phyloP scores from a whole-genome alignment of 805 yeast species.

The Jamesozyma jinghongensis region DNA sequence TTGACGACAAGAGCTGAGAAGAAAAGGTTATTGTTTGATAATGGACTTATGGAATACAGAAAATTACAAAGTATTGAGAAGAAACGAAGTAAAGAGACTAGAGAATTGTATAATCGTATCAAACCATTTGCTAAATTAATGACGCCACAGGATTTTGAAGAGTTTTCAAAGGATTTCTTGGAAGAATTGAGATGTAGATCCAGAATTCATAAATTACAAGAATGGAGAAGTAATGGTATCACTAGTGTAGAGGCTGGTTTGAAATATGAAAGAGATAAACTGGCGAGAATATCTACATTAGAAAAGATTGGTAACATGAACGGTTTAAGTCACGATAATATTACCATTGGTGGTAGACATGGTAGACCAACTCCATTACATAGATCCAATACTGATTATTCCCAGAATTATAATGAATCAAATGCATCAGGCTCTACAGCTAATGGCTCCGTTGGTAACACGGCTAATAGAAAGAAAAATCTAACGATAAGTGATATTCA shows the following conservation, averaged over 20 bases:
- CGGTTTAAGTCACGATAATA: conserved; percentile 14
- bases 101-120: conserved; percentile 64
- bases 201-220: conserved; percentile 82
- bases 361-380: conserved; percentile 23
- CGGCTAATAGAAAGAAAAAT: conserved; percentile 27
- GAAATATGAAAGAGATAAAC: conserved; percentile 82
- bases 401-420: conserved; percentile 21
- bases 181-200: conserved; percentile 71
- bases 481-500: conserved; percentile 56
- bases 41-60: conserved; percentile 75
- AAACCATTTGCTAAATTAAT: conserved; percentile 77
- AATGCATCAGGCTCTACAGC: conserved; percentile 18
- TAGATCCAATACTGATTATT: conserved; percentile 20
- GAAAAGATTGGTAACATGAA: conserved; percentile 39
- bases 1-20: conserved; percentile 88
- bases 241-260: conserved; percentile 74
- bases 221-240: conserved; percentile 86
- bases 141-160: conserved; percentile 72
- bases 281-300: conserved; percentile 51
- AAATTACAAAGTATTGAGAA: conserved; percentile 76
- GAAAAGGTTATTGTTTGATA: conserved; percentile 70
- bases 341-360: conserved; percentile 19
- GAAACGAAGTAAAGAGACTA: conserved; percentile 79
- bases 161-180: conserved; percentile 61
- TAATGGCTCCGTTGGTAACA: not conserved